phyloP scores from a whole-genome alignment of 192 early-diverging fungal genomes.

The Dimargaris cristalligena region DNA sequence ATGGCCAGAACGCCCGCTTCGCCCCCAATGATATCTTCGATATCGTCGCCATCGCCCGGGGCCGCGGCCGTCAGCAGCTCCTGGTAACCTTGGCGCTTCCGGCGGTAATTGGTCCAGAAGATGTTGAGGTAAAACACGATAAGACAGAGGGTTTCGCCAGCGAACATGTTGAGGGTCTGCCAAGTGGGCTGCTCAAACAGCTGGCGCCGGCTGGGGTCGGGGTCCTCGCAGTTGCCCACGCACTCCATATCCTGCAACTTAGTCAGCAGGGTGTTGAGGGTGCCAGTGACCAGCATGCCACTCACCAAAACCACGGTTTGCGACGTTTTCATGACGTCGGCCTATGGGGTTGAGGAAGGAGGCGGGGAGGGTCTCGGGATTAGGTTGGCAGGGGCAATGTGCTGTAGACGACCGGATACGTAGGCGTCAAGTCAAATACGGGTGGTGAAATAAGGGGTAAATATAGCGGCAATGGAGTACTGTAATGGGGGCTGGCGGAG shows the following conservation, averaged over 20 bases:
- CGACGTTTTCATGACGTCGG: conserved; percentile 5
- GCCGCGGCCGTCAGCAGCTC: not conserved
- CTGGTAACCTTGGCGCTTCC: conserved; percentile 12
- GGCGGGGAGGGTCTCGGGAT: no score
- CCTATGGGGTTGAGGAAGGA: no score
- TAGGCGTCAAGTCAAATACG: no score
- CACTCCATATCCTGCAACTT: conserved; percentile 87
- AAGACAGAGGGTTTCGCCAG: conserved; percentile 76
- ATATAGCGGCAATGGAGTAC: no score
- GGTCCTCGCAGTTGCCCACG: conserved; percentile 70
- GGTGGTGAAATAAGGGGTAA: no score
- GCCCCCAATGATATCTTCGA: not conserved
- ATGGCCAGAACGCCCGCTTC: not conserved
- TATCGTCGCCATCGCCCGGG: not conserved
- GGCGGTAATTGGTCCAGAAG: conserved; percentile 12
- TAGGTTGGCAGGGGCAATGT: no score
- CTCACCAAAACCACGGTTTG: conserved; percentile 32
- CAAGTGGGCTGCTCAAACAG: conserved; percentile 95
- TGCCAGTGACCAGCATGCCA: conserved; percentile 65
- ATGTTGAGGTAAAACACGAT: conserved; percentile 37
- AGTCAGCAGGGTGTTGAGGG: conserved; percentile 62
- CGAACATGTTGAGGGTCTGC: conserved; percentile 97
- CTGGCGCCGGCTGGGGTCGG: conserved; percentile 41
- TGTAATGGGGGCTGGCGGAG: no score
- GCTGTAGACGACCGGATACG: no score